Evolutionary conservation across 306 rosid species (phyloP).

Genomic region (Macrotyloma uniflorum): DNA sequence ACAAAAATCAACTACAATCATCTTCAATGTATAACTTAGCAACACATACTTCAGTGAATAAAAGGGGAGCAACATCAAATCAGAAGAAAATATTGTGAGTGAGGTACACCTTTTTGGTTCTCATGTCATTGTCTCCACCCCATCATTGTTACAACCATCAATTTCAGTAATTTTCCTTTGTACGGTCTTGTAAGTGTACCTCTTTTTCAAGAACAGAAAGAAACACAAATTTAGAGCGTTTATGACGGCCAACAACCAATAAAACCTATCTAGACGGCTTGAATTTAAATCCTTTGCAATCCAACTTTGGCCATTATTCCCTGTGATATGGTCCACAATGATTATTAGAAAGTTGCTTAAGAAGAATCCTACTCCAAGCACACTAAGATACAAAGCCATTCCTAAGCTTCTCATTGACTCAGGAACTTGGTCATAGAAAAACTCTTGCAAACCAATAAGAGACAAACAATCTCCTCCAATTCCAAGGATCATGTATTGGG

Average conservation of each 20-base stretch:
- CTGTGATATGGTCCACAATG: slow-evolving; percentile 49
- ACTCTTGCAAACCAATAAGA: slow-evolving; percentile 52
- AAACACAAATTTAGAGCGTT: slow-evolving; percentile 43
- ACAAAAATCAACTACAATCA: not conserved
- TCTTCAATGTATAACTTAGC: not conserved
- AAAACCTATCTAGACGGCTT: slow-evolving; percentile 54
- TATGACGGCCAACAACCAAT: slow-evolving; percentile 45
- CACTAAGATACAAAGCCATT: slow-evolving; percentile 53
- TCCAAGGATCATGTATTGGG: slow-evolving; percentile 48
- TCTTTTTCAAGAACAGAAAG: slow-evolving; percentile 39
- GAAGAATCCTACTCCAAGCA: slow-evolving; percentile 54
- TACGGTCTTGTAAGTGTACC: slow-evolving; percentile 52
- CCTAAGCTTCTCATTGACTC: slow-evolving; percentile 62
- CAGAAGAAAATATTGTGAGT: not conserved
- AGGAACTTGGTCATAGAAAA: slow-evolving; percentile 58
- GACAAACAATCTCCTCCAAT: slow-evolving; percentile 46
- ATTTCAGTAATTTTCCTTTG: slow-evolving; percentile 20
- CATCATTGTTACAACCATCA: slow-evolving; percentile 28
- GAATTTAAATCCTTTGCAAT: slow-evolving; percentile 47
- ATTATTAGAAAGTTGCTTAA: slow-evolving; percentile 49
- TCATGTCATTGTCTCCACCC: slow-evolving; percentile 5
- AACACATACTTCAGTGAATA: not conserved
- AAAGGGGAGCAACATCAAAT: too few species aligned
- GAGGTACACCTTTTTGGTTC: not conserved
- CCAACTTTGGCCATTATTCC: slow-evolving; percentile 47